A percentile compares a stretch with the other conserved stretches of the same genome.
Evolutionary conservation across 495 filamentous ascomycete genomes (phyloP).

Genomic region (Pyrenula massariospora): DNA sequence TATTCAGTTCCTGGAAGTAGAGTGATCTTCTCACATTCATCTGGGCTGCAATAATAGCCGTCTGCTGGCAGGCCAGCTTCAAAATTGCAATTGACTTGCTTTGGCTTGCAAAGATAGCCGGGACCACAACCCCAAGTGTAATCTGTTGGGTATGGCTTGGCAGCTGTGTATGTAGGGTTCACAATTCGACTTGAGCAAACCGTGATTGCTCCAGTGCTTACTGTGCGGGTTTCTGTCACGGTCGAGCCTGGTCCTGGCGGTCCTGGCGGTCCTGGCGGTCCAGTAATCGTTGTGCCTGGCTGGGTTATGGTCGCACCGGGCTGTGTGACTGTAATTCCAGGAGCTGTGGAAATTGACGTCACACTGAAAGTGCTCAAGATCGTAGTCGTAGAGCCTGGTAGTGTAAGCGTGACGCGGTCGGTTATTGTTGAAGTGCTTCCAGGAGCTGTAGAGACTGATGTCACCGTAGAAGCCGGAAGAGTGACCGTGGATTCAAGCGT

Average conservation of each 20-base stretch:
- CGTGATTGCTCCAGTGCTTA: conserved; percentile 3
- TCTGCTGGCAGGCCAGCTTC: conserved; percentile 39
- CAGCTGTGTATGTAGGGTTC: conserved; percentile 23
- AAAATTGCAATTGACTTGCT: conserved; percentile 36
- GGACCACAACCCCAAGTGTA: conserved; percentile 46
- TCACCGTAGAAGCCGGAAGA: conserved; percentile 3
- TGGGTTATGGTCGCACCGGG: background rate
- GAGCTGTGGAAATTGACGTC: too few relatives aligned
- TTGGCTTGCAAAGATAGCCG: conserved; percentile 47
- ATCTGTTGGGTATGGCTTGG: conserved; percentile 6
- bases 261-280: background rate
- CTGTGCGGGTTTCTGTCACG: background rate
- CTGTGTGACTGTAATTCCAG: background rate
- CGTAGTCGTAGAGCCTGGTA: conserved; percentile 12
- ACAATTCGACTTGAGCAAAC: conserved; percentile 18
- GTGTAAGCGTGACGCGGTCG: conserved; percentile 3
- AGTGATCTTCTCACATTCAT: conserved; percentile 38
- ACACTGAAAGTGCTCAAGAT: conserved; percentile 2
- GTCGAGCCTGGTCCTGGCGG: conserved; percentile 1
- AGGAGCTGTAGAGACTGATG: conserved; percentile 2
- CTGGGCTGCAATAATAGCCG: conserved; percentile 39
- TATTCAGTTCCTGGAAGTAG: conserved; percentile 17
- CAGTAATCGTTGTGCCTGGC: background rate
- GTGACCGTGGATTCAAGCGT: conserved; percentile 8
- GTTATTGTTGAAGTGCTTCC: conserved; percentile 4